Base-by-base conservation (phyloP, 1,139 yeast species). In the Magnusiomyces magnusii region DNA sequence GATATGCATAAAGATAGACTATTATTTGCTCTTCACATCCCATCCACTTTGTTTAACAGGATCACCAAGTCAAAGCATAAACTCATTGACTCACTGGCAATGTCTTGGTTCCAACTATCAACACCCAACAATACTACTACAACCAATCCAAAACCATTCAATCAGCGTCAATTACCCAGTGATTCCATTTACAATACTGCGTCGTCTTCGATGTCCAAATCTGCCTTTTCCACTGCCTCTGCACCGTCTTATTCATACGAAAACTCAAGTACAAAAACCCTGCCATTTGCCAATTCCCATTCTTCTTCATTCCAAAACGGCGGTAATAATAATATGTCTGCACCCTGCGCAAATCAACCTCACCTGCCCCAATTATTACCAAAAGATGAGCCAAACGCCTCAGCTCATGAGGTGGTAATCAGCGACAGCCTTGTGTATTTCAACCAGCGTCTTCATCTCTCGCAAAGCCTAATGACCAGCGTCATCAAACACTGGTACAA, bases 401-500 rank as follows among this genome's bases (percentile, higher is more conserved):
- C 44, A 17, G 5, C 17, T 39, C 44, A 39, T 39, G 44, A 39
- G 41, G 53, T 50, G 9, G 39, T 50, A 28, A 50, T 50, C 23
- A 28, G 53, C 24, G 53, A 50, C 41, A 50, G 19, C 27, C 24
- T 50, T 17, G 39, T 50, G 13, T 50, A 28, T 50, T 50, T 21
- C 41, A 50, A 50, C 27, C 13, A 34, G 24, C 36, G 39, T n/a
- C 3, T 50, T 21, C 53, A 50, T 31, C 27, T 50, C 7, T 28
- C 36, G 17, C 53, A 50, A 31, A 34, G 53, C 19, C 24, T 50
- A 28, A 50, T 50, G 21, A 19, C 42, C 23, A 50, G 53, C 17
- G 39, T 50, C 17, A 50, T 50, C 31, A 50, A 50, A 31, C 53
- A 50, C 41, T 50, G 53, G 53, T 50, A 50, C 53, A 23, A 50